Evolutionary conservation across 768 basidiomycete genomes (phyloP).

Genomic region (Pulveroboletus sp.): DNA sequence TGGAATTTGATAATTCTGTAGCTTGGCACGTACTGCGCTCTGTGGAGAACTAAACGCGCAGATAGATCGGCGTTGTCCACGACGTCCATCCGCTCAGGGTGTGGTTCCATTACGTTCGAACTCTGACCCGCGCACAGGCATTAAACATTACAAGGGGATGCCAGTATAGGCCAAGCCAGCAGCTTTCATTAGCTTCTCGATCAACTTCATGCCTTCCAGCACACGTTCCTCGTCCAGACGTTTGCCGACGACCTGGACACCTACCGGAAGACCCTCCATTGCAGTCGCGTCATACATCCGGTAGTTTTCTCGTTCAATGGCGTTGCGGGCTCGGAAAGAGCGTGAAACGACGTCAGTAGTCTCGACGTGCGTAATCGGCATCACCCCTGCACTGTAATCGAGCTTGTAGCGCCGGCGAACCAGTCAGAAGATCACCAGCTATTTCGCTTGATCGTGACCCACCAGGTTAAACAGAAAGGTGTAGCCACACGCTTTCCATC

Average conservation of each 20-base stretch:
- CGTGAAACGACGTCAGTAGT: constrained; percentile 29
- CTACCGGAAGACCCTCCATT: constrained; percentile 44
- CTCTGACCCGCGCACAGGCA: not conserved
- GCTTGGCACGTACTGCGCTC: too few species aligned
- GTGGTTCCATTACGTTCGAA: not conserved
- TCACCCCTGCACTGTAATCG: constrained; percentile 42
- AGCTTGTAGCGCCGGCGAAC: constrained; percentile 23
- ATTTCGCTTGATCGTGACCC: constrained; percentile 12
- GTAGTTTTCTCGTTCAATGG: constrained; percentile 37
- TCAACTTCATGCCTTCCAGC: constrained; percentile 41
- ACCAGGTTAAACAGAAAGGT: constrained; percentile 68
- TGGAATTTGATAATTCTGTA: too few species aligned
- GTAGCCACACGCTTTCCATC: constrained; percentile 56
- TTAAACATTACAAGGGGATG: constrained; percentile 14
- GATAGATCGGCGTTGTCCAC: too few species aligned
- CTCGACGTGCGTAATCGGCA: constrained; percentile 42
- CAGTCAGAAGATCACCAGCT: not conserved
- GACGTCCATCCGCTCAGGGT: too few species aligned
- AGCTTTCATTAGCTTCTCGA: constrained; percentile 27
- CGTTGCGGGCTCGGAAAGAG: constrained; percentile 29
- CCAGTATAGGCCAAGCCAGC: constrained; percentile 23
- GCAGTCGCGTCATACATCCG: constrained; percentile 37
- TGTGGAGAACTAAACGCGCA: too few species aligned
- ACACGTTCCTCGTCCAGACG: constrained; percentile 47
- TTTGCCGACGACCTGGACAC: constrained; percentile 40